Percentiles rank a stretch among this genome's conserved stretches.
phyloP scores from a whole-genome alignment of 805 yeast genomes.

The Martiniozyma abietophila region DNA sequence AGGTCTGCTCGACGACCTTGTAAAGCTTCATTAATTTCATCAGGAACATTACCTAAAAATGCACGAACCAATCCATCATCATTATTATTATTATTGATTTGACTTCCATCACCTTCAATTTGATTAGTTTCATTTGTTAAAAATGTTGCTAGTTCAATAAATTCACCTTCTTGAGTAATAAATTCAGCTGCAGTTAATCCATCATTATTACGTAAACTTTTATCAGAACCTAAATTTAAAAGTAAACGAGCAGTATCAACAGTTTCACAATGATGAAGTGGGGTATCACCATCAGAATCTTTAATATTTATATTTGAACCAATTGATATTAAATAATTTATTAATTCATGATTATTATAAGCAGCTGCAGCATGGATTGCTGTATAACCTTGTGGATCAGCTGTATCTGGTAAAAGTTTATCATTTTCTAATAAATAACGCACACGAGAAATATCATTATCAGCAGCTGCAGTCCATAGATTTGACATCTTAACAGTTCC shows the following conservation, averaged over 20 bases:
- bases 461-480: conserved; percentile 95
- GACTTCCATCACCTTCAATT: conserved; percentile 12
- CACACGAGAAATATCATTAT: conserved; percentile 56
- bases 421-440: conserved; percentile 44
- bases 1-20: conserved; percentile 53
- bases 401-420: conserved; percentile 52
- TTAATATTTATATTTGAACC: conserved; percentile 78
- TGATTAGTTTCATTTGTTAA: conserved; percentile 36
- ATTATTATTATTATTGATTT: conserved; percentile 15
- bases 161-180: conserved; percentile 79
- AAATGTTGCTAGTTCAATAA: conserved; percentile 66
- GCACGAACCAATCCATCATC: no score
- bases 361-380: conserved; percentile 97
- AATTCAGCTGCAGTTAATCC: conserved; percentile 67
- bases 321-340: conserved; percentile 41
- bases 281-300: conserved; percentile 91
- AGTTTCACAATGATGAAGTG: conserved; percentile 84
- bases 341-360: conserved; percentile 68
- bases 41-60: conserved; percentile 36
- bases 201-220: conserved; percentile 53
- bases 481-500: conserved; percentile 31
- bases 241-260: conserved; percentile 52
- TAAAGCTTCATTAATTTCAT: conserved; percentile 31
- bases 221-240: conserved; percentile 61
- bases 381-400: conserved; percentile 92